Conservation (phyloP, 2,329 filamentous ascomycete genomes). For the Verticillium klebahnii region DNA sequence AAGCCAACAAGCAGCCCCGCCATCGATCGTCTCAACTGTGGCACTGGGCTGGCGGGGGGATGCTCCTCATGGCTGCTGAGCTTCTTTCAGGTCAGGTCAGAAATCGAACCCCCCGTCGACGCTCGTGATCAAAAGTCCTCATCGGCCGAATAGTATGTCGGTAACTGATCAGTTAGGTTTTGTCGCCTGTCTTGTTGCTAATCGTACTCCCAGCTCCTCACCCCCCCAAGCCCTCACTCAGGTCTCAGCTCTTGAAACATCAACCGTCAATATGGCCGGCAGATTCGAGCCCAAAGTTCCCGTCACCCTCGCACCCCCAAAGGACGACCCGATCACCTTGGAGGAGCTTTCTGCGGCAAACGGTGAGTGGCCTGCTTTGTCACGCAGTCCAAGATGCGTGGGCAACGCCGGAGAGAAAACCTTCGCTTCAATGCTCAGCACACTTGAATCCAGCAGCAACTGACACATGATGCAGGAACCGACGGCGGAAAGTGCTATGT, state of each 20-base stretch:
- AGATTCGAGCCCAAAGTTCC: slow-evolving; percentile 77
- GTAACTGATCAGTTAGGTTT: too few species aligned
- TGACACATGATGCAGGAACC: slow-evolving; percentile 42
- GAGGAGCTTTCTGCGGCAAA: slow-evolving; percentile 78
- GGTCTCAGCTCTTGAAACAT: background rate
- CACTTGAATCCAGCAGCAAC: background rate
- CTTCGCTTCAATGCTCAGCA: background rate
- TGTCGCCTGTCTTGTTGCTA: too few species aligned
- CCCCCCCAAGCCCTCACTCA: too few species aligned
- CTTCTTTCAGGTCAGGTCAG: background rate
- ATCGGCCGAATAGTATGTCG: too few species aligned
- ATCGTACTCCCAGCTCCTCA: too few species aligned
- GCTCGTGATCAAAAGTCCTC: too few species aligned
- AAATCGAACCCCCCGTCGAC: too few species aligned
- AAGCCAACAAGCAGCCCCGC: background rate
- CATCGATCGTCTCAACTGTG: background rate
- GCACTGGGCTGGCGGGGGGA: background rate
- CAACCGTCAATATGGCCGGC: slow-evolving; percentile 41
- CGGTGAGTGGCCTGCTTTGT: slow-evolving; percentile 50
- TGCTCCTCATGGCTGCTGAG: background rate
- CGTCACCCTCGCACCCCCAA: slow-evolving; percentile 75
- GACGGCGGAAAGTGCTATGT: slow-evolving; percentile 64
- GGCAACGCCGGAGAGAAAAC: background rate
- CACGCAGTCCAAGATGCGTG: background rate
- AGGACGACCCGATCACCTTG: slow-evolving; percentile 77